A percentile compares a stretch with the other conserved stretches of the same genome.
These are phyloP conservation scores for Citrus unshiu DNA, from an alignment of 345 rosid species.

Conservation along the genomic window DNA sequence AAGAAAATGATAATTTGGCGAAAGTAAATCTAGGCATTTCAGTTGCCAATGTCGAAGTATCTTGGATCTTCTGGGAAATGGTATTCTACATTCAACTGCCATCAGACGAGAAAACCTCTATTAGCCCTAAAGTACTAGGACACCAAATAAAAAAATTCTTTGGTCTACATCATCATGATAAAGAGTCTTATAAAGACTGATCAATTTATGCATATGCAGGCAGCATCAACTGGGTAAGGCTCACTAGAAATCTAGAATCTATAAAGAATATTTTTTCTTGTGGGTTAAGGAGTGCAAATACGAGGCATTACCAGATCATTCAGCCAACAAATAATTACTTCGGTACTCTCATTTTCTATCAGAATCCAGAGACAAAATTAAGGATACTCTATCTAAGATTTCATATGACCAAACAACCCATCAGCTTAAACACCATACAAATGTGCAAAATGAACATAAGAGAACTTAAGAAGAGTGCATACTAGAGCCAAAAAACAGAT, in stretches of 20 bases:
- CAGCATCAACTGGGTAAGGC: neutral
- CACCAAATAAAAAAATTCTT: neutral
- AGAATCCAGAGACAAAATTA: neutral
- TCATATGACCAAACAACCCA: neutral
- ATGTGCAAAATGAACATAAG: neutral
- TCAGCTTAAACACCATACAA: neutral
- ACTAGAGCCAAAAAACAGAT: neutral
- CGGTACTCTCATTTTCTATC: neutral
- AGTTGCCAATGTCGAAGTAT: constrained; percentile 62
- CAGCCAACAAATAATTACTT: no score
- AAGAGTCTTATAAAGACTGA: no score
- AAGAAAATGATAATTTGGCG: neutral
- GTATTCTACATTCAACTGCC: constrained; percentile 83
- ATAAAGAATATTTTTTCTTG: no score
- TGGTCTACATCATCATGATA: neutral
- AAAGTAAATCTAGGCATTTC: neutral
- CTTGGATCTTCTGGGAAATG: constrained; percentile 87
- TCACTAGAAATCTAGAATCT: neutral
- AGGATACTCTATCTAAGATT: neutral
- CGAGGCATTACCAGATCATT: no score
- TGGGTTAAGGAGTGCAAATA: no score
- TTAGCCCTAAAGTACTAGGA: neutral
- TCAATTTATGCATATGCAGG: neutral
- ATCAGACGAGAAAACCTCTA: constrained; percentile 10
- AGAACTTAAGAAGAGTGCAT: neutral